Evolutionary conservation across 495 filamentous ascomycete genomes (phyloP), one percentile per base, ranked within the genome.

Genomic region (Penicillium canescens): DNA sequence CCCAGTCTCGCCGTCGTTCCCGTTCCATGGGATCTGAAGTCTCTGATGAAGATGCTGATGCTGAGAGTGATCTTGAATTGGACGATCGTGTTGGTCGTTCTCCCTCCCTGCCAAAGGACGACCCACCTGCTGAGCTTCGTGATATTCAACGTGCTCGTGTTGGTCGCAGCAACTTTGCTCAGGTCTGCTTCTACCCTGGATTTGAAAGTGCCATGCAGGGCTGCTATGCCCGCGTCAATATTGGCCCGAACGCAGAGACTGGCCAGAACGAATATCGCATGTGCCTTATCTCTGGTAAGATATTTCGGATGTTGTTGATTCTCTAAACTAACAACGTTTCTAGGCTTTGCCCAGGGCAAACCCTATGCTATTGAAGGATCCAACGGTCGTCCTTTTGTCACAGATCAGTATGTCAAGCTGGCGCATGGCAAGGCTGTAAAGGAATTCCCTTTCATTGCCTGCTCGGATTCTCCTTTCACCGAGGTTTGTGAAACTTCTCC

Each of bases 111-210:
- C 69, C 75, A 11, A 80, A 76, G 41, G 77, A 84, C 39, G 82
- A 86, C 44, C 77, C 77, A 18, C 86, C 82, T 11, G 85, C 88
- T 11, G 83, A 85, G 10, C 77, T 96, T n/a, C 74, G 79, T 3
- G 91, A 98, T 62, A 80, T 95, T 55, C 87, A 96, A 60, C 85
- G 88, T 42, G 80, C 89, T 53, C 84, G 89, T 52, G 78, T 98
- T 52, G 90, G 92, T 18, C 82, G 95, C 33, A 83, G 75, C 54
- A 86, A 88, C 59, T 92, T 98, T 59, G 86, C 85, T 5, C 82
- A 89, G 62, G 86, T 96, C 38, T 95, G 90, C 75, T 96, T 94
- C 75, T 90, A 89, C 55, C 94, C 94, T 18, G 86, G 86, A 10
- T 96, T 99, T 50, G 86, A 92, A 14, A 79, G 90, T 31, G 81